phyloP scores from a whole-genome alignment of 371 early-diverging fungal species.

The Mucor lusitanicus region DNA sequence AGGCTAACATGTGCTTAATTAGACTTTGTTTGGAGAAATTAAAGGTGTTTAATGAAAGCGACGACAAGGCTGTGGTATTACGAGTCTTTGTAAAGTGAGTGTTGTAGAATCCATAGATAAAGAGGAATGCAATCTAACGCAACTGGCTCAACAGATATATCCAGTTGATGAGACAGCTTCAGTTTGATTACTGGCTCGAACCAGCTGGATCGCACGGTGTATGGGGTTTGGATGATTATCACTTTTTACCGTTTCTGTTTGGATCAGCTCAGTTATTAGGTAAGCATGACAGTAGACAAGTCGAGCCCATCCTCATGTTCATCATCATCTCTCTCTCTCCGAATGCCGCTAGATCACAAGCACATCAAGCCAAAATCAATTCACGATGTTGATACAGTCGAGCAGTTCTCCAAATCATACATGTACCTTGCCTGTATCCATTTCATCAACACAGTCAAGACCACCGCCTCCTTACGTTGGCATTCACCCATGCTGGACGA shows the following conservation, averaged over 20 bases:
- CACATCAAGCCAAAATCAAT: conserved; percentile 89
- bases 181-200: conserved; percentile 94
- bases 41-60: conserved; percentile 60
- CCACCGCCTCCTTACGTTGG: conserved; percentile 67
- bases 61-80: conserved; percentile 76
- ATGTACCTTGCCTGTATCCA: conserved; percentile 94
- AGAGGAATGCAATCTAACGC: neutral
- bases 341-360: conserved; percentile 62
- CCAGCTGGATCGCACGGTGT: conserved; percentile 99
- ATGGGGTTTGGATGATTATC: conserved; percentile 99
- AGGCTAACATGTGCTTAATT: neutral
- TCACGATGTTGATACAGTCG: conserved; percentile 79
- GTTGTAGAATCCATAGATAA: neutral
- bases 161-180: conserved; percentile 83
- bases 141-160: conserved; percentile 67
- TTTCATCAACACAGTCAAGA: conserved; percentile 79
- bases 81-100: conserved; percentile 77
- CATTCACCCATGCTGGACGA: conserved; percentile 98
- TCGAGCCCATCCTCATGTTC: neutral
- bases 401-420: conserved; percentile 82
- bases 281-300: conserved; percentile 24
- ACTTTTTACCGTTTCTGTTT: conserved; percentile 96
- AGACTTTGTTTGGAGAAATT: conserved; percentile 82
- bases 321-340: no score
- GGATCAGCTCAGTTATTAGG: conserved; percentile 88